Percentiles rank a stretch among this genome's conserved stretches.
These are phyloP conservation scores for Leishmania arabica DNA, from an alignment of 208 protist species.

Conservation along the genomic window DNA sequence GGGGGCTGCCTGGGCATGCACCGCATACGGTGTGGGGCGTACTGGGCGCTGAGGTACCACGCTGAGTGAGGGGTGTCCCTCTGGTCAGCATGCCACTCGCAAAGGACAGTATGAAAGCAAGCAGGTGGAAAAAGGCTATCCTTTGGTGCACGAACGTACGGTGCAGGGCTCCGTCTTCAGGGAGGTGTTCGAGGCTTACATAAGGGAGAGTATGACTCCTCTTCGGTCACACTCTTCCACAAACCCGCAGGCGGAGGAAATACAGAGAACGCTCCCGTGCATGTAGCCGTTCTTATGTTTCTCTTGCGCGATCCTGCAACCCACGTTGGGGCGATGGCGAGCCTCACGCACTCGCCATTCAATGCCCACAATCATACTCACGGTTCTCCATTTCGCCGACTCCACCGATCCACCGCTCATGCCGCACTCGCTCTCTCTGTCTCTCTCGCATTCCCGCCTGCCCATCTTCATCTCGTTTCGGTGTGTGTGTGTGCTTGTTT, in stretches of 20 bases:
- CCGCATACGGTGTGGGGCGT: not conserved
- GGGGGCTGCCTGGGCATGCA: too few relatives aligned
- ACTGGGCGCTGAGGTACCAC: not conserved
- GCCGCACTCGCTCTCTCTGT: not conserved
- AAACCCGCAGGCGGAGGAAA: not conserved
- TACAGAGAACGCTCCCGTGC: not conserved
- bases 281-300: not conserved
- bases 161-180: too few relatives aligned
- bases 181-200: not conserved
- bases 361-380: not conserved
- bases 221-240: not conserved
- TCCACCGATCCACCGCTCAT: not conserved
- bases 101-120: not conserved
- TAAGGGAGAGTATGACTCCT: not conserved
- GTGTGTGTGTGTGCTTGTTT: too few relatives aligned
- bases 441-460: not conserved
- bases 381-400: not conserved
- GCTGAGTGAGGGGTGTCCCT: not conserved
- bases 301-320: not conserved
- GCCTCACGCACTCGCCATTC: not conserved
- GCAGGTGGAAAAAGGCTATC: not conserved
- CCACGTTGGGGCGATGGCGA: not conserved
- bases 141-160: too few relatives aligned
- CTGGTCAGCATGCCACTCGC: not conserved
- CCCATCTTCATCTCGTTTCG: not conserved